Evolutionary conservation across 495 filamentous ascomycete genomes (phyloP), one percentile per base, ranked within the genome.

Genomic region (Penicillium canariense): DNA sequence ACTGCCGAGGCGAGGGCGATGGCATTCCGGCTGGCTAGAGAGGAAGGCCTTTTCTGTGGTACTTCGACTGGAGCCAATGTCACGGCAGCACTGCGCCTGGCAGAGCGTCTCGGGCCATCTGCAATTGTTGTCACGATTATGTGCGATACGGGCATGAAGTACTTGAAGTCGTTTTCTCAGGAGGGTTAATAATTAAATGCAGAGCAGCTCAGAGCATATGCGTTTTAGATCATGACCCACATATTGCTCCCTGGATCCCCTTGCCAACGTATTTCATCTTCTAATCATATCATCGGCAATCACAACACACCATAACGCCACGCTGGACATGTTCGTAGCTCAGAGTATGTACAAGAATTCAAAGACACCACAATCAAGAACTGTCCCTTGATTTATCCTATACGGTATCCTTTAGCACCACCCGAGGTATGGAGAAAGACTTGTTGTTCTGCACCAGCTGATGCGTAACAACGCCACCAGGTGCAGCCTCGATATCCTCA

Each of bases 381-480:
- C n/a, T n/a, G n/a, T n/a, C 12, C 27, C 18, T 20, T 34, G 2
- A 4, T 27, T 12, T 40, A 18, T 30, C 22, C 28, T 22, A 46
- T 53, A 53, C 31, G 22, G 46, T 25, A n/a, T 48, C 47, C 25
- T 35, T 40, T 3, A 46, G 27, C 17, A 55, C 9, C 5, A 50
- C 57, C 3, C 57, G 52, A 6, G 57, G 57, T 14, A 60, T 36
- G 17, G 57, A 51, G 28, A 42, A 55, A 25, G 51, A 51, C 11
- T 55, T 55, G 17, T 47, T 40, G 17, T 28, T 39, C 7, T 48
- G 51, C 23, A 47, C 42, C 9, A 42, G 10, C 9, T 45, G 25
- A 28, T 59, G 56, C 7, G 31, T 28, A 32, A 34, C 31, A 17
- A 57, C 26, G 1, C 14, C 14, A 11, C 22, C 31, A 22, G 39